Evolutionary conservation across 176 grass and related monocot genomes (phyloP).

Genomic region (Pontederia crassipes): DNA sequence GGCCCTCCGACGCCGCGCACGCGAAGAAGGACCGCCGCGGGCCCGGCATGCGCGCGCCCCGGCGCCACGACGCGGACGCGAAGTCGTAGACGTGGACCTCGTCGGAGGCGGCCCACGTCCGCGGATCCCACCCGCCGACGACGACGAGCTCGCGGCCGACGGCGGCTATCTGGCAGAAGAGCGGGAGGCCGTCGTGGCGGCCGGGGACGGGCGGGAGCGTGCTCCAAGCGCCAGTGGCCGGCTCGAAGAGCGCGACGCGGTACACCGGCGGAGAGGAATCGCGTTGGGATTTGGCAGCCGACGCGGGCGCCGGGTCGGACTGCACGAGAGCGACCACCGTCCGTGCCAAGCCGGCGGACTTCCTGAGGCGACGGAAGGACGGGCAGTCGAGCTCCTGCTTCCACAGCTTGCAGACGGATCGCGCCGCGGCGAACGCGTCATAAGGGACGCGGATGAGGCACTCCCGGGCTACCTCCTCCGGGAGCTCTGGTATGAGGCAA

Average conservation of each 20-base stretch:
- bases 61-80: conserved; percentile 29
- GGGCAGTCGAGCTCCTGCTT: conserved; percentile 52
- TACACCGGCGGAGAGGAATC: conserved; percentile 16
- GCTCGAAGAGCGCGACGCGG: conserved; percentile 43
- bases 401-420: conserved; percentile 63
- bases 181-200: conserved; percentile 31
- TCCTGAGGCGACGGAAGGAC: conserved; percentile 32
- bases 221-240: conserved; percentile 27
- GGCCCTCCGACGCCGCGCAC: conserved; percentile 29
- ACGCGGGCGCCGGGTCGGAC: conserved; percentile 17
- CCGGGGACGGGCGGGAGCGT: conserved; percentile 33
- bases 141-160: conserved; percentile 45
- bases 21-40: conserved; percentile 70
- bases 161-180: conserved; percentile 68
- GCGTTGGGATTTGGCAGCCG: not conserved
- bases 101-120: conserved; percentile 63
- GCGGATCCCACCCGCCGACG: conserved; percentile 70
- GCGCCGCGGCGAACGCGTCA: conserved; percentile 39
- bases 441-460: conserved; percentile 71
- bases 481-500: conserved; percentile 61
- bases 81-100: conserved; percentile 69
- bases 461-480: conserved; percentile 75
- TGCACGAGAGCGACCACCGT: conserved; percentile 40
- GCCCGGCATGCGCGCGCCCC: conserved; percentile 38
- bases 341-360: conserved; percentile 23